These are phyloP conservation scores for Arthrobotrys megalospora DNA, from an alignment of 2,329 filamentous ascomycete species.

Conservation along the genomic window DNA sequence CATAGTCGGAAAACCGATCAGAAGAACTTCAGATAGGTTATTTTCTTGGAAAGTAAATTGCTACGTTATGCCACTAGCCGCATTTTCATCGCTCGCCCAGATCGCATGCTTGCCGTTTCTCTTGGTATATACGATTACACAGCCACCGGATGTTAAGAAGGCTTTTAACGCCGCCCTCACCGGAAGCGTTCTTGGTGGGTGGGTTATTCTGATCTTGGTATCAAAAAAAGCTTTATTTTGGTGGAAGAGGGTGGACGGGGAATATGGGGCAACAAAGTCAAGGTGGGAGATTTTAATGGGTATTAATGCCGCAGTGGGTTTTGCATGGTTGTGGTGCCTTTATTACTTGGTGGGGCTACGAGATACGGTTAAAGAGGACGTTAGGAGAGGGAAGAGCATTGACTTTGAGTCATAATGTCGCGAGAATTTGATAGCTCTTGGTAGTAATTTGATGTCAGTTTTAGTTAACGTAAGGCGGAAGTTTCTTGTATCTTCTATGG, in stretches of 20 bases:
- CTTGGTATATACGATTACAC: too few species aligned
- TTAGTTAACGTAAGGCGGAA: too few species aligned
- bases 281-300: constrained; percentile 15
- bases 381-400: too few species aligned
- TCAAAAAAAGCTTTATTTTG: not conserved
- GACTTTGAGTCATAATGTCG: too few species aligned
- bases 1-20: not conserved
- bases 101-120: not conserved
- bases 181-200: not conserved
- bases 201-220: not conserved
- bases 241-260: not conserved
- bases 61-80: not conserved
- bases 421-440: too few species aligned
- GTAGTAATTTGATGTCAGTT: too few species aligned
- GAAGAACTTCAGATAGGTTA: not conserved
- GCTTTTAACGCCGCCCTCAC: not conserved
- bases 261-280: not conserved
- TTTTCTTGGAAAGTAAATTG: not conserved
- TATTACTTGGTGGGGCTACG: too few species aligned
- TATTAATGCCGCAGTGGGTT: not conserved
- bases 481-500: too few species aligned
- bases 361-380: too few species aligned
- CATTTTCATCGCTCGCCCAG: too few species aligned
- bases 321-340: constrained; percentile 3
- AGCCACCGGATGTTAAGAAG: not conserved